Evolutionary conservation across 2,329 filamentous ascomycete species (phyloP).

Genomic region (Alternaria dauci): DNA sequence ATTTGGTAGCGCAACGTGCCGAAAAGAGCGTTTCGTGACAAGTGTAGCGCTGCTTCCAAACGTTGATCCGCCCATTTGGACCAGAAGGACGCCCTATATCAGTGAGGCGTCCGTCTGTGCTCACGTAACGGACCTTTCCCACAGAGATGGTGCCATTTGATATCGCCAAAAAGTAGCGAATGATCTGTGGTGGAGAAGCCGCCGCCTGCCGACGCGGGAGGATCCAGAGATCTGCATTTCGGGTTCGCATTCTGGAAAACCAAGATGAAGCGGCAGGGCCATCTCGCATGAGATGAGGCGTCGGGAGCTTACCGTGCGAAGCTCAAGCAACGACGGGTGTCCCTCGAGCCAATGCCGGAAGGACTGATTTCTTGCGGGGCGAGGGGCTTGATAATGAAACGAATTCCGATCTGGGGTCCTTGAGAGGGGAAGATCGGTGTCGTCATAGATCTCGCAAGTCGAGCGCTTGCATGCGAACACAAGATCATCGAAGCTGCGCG

Average conservation of each 20-base stretch:
- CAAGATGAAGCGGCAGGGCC: conserved; percentile 4
- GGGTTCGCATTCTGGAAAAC: conserved; percentile 4
- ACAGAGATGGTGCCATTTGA: neutral
- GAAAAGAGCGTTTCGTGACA: conserved; percentile 13
- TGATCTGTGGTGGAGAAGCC: conserved; percentile 8
- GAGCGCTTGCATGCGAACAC: conserved; percentile 7
- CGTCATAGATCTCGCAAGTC: conserved; percentile 11
- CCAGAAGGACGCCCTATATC: neutral
- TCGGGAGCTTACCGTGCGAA: neutral
- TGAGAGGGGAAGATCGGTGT: conserved; percentile 3
- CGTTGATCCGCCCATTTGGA: neutral
- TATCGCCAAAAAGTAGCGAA: conserved; percentile 1
- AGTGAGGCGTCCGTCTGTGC: neutral
- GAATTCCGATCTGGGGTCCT: neutral
- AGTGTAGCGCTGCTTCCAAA: conserved; percentile 1
- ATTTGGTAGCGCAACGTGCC: conserved; percentile 10
- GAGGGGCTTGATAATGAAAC: neutral
- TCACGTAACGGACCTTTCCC: neutral
- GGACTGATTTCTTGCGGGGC: neutral
- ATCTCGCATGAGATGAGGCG: neutral
- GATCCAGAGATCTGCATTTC: conserved; percentile 14
- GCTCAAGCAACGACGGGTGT: neutral
- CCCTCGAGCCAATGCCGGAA: neutral
- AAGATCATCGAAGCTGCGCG: conserved; percentile 7
- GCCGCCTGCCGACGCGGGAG: conserved; percentile 14